Conservation (phyloP, 257 asterid species). For the Solanum corneliomulleri region DNA sequence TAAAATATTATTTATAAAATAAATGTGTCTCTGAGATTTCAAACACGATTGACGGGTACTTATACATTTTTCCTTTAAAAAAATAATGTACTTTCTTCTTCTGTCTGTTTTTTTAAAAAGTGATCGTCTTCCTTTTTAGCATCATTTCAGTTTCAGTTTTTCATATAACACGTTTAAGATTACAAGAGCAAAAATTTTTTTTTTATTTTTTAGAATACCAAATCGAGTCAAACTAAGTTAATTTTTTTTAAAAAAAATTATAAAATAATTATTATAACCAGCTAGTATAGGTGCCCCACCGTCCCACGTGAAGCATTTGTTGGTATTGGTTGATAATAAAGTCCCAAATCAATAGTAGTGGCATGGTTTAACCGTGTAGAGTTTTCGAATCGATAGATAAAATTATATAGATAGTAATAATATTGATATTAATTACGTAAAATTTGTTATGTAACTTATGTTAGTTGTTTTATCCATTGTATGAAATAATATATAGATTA, state of each 20-base stretch:
- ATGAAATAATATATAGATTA: too few species aligned
- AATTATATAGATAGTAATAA: background rate
- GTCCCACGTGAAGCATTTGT: background rate
- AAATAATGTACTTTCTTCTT: rapidly evolving
- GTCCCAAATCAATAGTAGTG: background rate
- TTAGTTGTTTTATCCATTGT: too few species aligned
- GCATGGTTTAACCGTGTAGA: background rate
- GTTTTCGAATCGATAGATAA: rapidly evolving
- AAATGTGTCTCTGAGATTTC: rapidly evolving
- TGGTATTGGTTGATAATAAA: background rate
- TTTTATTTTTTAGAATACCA: too few species aligned
- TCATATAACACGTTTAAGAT: too few species aligned
- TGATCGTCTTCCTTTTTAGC: too few species aligned
- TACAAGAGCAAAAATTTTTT: too few species aligned
- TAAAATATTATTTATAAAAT: too few species aligned
- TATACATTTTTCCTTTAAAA: rapidly evolving
- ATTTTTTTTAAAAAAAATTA: too few species aligned
- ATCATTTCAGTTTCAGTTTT: too few species aligned
- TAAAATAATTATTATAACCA: too few species aligned
- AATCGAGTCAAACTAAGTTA: too few species aligned
- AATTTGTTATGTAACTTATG: background rate
- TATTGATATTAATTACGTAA: rapidly evolving
- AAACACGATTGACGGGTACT: rapidly evolving
- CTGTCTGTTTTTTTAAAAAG: too few species aligned
- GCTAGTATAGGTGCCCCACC: background rate